These are phyloP conservation scores for Phaffomyces opuntiae DNA, from an alignment of 805 yeast genomes.

Conservation along the genomic window DNA sequence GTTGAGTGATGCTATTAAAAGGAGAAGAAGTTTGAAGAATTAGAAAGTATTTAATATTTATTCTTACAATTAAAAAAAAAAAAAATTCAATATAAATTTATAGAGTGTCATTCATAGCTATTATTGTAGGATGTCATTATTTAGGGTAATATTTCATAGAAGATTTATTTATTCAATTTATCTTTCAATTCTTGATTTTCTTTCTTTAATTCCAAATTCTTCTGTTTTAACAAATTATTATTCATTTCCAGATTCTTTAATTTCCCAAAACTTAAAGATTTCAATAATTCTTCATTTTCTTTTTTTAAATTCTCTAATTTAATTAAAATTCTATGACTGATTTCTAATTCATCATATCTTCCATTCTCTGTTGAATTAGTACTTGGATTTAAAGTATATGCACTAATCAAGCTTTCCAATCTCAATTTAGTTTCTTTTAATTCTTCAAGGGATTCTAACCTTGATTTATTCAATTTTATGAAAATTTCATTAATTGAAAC, in stretches of 20 bases:
- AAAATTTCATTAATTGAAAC: slow-evolving; percentile 39
- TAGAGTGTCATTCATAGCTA: neutral
- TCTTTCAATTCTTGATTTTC: slow-evolving; percentile 13
- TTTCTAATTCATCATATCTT: slow-evolving; percentile 64
- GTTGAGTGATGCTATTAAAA: slow-evolving; percentile 73
- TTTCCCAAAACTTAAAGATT: slow-evolving; percentile 70
- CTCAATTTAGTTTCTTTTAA: slow-evolving; percentile 53
- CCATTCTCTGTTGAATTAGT: slow-evolving; percentile 45
- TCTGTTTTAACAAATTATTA: slow-evolving; percentile 49
- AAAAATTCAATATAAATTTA: neutral
- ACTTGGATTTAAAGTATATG: slow-evolving; percentile 44
- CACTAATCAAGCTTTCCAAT: slow-evolving; percentile 56
- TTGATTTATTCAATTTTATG: slow-evolving; percentile 38
- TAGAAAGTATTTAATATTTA: no score
- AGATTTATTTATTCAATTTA: neutral
- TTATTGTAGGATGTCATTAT: no score
- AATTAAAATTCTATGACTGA: slow-evolving; percentile 64
- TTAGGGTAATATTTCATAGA: no score
- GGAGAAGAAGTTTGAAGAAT: slow-evolving; percentile 46
- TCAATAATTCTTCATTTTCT: slow-evolving; percentile 65
- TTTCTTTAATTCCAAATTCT: slow-evolving; percentile 40
- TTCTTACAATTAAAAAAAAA: neutral
- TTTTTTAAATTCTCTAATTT: slow-evolving; percentile 52
- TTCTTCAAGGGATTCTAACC: slow-evolving; percentile 42
- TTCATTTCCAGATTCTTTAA: slow-evolving; percentile 66